Conservation (phyloP, 2,329 filamentous ascomycete species). For the Ambrosiella cleistominuta region DNA sequence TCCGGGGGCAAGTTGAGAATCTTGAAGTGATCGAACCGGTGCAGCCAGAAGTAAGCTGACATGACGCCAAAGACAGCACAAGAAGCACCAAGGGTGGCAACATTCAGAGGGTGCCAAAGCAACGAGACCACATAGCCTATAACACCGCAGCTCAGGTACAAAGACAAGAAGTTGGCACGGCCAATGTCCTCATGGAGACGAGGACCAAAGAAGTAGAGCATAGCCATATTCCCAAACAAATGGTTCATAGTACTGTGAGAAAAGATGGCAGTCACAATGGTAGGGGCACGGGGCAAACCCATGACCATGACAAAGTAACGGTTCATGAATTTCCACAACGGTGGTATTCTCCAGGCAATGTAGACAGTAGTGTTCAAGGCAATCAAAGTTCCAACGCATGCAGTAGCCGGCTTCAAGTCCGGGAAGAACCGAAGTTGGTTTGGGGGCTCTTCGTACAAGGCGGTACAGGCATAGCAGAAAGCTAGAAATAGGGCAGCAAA, state of each 20-base stretch:
- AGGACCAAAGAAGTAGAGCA: constrained; percentile 48
- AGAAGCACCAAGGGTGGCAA: constrained; percentile 47
- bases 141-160: constrained; percentile 43
- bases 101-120: constrained; percentile 28
- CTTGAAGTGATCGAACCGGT: constrained; percentile 38
- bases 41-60: constrained; percentile 43
- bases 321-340: constrained; percentile 49
- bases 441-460: constrained; percentile 24
- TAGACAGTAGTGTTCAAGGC: constrained; percentile 40
- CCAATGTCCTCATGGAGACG: constrained; percentile 54
- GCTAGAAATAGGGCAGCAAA: constrained; percentile 29
- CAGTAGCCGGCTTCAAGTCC: constrained; percentile 41
- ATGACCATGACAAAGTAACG: constrained; percentile 48
- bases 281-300: constrained; percentile 44
- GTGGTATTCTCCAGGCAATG: constrained; percentile 43
- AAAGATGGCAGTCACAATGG: constrained; percentile 47
- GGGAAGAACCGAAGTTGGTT: constrained; percentile 35
- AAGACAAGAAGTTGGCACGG: constrained; percentile 48
- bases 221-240: constrained; percentile 44
- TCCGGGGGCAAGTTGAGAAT: constrained; percentile 40
- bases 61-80: constrained; percentile 44
- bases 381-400: constrained; percentile 46
- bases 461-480: constrained; percentile 26
- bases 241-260: constrained; percentile 49
- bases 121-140: constrained; percentile 43